Percentiles rank a stretch among this genome's conserved stretches.
These are phyloP conservation scores for Scheffersomyces titani DNA, from an alignment of 1,139 yeast genomes.

Conservation along the genomic window DNA sequence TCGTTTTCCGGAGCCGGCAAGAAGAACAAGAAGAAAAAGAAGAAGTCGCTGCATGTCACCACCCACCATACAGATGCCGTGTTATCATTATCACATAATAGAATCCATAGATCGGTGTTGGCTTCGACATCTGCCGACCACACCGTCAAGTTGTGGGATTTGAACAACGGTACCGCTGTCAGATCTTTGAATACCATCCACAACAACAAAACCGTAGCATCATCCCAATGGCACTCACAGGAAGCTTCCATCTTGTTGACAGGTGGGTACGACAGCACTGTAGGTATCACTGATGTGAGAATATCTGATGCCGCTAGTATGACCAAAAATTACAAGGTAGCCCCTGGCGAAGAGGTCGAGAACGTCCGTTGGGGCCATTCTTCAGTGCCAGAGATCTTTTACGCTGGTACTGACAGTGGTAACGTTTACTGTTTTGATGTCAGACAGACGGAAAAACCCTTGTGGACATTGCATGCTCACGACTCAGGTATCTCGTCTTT, in stretches of 20 bases:
- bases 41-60: constrained; percentile 53
- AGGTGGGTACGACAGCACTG: constrained; percentile 89
- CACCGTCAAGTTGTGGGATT: constrained; percentile 95
- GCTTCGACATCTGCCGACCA: constrained; percentile 96
- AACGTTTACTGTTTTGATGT: constrained; percentile 87
- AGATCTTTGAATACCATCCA: constrained; percentile 65
- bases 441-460: constrained; percentile 64
- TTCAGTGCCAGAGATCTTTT: constrained; percentile 61
- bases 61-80: constrained; percentile 95
- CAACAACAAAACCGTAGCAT: constrained; percentile 72
- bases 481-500: constrained; percentile 90
- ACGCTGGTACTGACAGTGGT: constrained; percentile 93
- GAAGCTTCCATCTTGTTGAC: constrained; percentile 82
- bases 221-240: constrained; percentile 80
- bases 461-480: constrained; percentile 98
- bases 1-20: constrained; percentile 41
- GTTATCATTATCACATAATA: constrained; percentile 81
- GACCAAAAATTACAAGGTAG: constrained; percentile 65
- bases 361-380: constrained; percentile 65
- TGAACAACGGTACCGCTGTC: constrained; percentile 72
- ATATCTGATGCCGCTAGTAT: constrained; percentile 60
- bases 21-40: constrained; percentile 54
- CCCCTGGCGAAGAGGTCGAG: constrained; percentile 79
- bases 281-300: constrained; percentile 82
- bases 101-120: constrained; percentile 76